These are phyloP conservation scores for Vaccinium vitisidaea DNA, from an alignment of 148 eudicot genomes.

Conservation along the genomic window DNA sequence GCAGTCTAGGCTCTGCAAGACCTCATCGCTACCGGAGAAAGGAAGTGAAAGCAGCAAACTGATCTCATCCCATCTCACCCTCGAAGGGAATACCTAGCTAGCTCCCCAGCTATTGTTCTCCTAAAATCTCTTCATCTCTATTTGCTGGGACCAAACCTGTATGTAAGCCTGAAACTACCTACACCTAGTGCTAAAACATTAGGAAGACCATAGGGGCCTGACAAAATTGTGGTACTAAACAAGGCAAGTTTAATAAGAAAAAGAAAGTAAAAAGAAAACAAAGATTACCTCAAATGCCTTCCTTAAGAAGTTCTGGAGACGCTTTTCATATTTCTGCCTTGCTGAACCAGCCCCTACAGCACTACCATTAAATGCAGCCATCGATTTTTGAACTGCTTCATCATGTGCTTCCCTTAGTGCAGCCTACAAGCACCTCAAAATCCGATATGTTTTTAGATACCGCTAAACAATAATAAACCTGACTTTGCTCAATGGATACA, in stretches of 20 bases:
- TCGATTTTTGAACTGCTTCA: conserved; percentile 63
- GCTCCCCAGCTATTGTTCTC: no score
- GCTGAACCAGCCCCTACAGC: conserved; percentile 86
- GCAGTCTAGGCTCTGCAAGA: not conserved
- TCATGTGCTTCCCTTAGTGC: conserved; percentile 89
- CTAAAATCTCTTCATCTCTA: no score
- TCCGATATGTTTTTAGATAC: not conserved
- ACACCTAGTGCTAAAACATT: not conserved
- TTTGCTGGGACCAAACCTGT: no score
- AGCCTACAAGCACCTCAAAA: conserved; percentile 44
- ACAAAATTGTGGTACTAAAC: not conserved
- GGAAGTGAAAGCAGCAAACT: not conserved
- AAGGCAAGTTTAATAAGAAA: not conserved
- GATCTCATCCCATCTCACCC: no score
- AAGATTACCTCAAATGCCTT: conserved; percentile 84
- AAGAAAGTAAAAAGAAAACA: not conserved
- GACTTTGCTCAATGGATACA: no score
- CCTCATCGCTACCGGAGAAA: not conserved
- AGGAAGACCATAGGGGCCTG: not conserved
- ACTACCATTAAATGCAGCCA: conserved; percentile 61
- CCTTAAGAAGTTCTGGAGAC: conserved; percentile 61
- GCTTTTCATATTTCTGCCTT: conserved; percentile 86
- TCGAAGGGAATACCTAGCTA: no score
- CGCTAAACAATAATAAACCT: no score
- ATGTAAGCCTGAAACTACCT: not conserved